Conservation (phyloP, 208 protist genomes). For the Leishmania tarentolae region DNA sequence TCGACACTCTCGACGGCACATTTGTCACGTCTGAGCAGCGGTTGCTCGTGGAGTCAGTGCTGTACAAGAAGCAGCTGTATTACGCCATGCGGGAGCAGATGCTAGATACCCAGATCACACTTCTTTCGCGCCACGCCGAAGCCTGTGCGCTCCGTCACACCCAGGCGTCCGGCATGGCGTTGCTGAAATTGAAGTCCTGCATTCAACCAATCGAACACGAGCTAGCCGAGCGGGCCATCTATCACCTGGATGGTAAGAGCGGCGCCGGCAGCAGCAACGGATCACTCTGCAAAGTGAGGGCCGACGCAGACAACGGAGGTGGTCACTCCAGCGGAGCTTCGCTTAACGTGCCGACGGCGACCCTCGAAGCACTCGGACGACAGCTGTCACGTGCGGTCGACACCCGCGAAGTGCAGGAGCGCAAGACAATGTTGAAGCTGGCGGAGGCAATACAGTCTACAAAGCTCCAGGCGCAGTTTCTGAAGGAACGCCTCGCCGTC, state of each 20-base stretch:
- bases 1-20: conserved; percentile 83
- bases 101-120: conserved; percentile 79
- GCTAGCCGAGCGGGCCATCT: conserved; percentile 38
- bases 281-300: background rate
- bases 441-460: conserved; percentile 33
- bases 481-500: conserved; percentile 66
- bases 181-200: conserved; percentile 30
- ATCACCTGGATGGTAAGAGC: conserved; percentile 6
- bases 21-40: conserved; percentile 82
- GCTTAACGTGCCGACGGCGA: conserved; percentile 3
- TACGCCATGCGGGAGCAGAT: conserved; percentile 95
- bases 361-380: conserved; percentile 30
- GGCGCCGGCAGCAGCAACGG: background rate
- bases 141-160: conserved; percentile 17
- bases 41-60: conserved; percentile 81
- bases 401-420: conserved; percentile 65
- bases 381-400: conserved; percentile 58
- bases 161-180: conserved; percentile 30
- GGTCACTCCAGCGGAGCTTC: background rate
- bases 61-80: conserved; percentile 94
- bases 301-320: background rate
- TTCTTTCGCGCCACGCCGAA: conserved; percentile 45
- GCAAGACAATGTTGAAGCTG: conserved; percentile 41
- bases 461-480: conserved; percentile 31
- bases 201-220: conserved; percentile 39